Evolutionary conservation across 2,329 filamentous ascomycete species (phyloP).

Genomic region (Nemania sp.): DNA sequence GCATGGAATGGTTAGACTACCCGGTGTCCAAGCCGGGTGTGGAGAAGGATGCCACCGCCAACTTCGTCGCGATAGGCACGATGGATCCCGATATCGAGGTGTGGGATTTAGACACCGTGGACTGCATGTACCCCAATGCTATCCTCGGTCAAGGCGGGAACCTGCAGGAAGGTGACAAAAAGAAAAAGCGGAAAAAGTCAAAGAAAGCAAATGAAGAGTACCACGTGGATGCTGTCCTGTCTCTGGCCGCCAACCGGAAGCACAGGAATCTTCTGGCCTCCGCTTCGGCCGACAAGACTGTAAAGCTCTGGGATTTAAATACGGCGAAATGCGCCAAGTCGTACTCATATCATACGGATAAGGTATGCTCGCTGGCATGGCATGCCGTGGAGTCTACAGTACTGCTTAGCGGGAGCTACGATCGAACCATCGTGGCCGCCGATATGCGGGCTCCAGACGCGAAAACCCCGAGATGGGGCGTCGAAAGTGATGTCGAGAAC

Average conservation of each 20-base stretch:
- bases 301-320: slow-evolving; percentile 97
- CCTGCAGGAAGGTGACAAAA: slow-evolving; percentile 51
- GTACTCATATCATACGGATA: slow-evolving; percentile 94
- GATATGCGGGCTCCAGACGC: slow-evolving; percentile 94
- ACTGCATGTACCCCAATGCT: slow-evolving; percentile 97
- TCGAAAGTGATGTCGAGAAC: slow-evolving; percentile 93
- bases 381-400: slow-evolving; percentile 85
- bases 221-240: slow-evolving; percentile 91
- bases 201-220: slow-evolving; percentile 88
- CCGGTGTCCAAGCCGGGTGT: slow-evolving; percentile 73
- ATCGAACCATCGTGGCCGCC: slow-evolving; percentile 88
- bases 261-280: slow-evolving; percentile 95
- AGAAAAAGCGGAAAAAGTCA: slow-evolving; percentile 89
- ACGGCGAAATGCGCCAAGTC: slow-evolving; percentile 93
- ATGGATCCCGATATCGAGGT: slow-evolving; percentile 99
- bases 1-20: slow-evolving; percentile 92
- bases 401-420: slow-evolving; percentile 90
- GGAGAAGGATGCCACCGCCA: slow-evolving; percentile 70
- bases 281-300: slow-evolving; percentile 92
- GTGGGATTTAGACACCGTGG: slow-evolving; percentile 94
- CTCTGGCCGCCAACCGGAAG: slow-evolving; percentile 87
- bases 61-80: slow-evolving; percentile 92
- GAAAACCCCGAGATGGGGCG: slow-evolving; percentile 81
- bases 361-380: slow-evolving; percentile 96
- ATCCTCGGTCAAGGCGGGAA: slow-evolving; percentile 79